Conservation (phyloP, 768 basidiomycete species). For the Kwoniella dejecticola region DNA sequence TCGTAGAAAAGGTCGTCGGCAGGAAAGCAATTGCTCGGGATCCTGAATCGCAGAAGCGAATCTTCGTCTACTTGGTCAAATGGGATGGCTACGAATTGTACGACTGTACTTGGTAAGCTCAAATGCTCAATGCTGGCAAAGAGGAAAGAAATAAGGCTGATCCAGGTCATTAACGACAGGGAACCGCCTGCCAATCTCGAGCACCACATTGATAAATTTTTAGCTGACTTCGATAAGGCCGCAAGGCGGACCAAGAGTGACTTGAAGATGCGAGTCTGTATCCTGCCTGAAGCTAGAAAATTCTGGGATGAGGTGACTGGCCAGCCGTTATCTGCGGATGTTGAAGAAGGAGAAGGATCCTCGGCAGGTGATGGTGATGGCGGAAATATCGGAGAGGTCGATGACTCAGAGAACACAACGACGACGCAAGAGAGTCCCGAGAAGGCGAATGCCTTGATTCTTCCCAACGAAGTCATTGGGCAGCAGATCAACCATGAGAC, state of each 20-base stretch:
- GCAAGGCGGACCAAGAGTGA: not conserved
- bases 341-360: not conserved
- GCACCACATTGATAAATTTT: slow-evolving; percentile 3
- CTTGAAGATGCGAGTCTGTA: not conserved
- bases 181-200: slow-evolving; percentile 19
- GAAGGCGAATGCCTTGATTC: too few relatives aligned
- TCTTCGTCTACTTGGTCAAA: slow-evolving; percentile 23
- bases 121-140: not conserved
- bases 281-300: slow-evolving; percentile 15
- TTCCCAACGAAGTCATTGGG: too few relatives aligned
- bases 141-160: not conserved
- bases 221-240: not conserved
- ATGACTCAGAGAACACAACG: not conserved
- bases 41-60: not conserved
- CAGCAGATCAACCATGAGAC: not conserved
- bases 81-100: slow-evolving; percentile 21
- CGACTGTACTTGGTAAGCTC: slow-evolving; percentile 27
- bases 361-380: too few relatives aligned
- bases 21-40: not conserved
- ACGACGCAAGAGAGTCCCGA: not conserved
- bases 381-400: too few relatives aligned
- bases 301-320: slow-evolving; percentile 13
- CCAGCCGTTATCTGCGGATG: not conserved
- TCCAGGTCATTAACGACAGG: slow-evolving; percentile 5
- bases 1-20: slow-evolving; percentile 13